Evolutionary conservation across 2,329 filamentous ascomycete genomes (phyloP).

Genomic region (Penicillium verrucosum): DNA sequence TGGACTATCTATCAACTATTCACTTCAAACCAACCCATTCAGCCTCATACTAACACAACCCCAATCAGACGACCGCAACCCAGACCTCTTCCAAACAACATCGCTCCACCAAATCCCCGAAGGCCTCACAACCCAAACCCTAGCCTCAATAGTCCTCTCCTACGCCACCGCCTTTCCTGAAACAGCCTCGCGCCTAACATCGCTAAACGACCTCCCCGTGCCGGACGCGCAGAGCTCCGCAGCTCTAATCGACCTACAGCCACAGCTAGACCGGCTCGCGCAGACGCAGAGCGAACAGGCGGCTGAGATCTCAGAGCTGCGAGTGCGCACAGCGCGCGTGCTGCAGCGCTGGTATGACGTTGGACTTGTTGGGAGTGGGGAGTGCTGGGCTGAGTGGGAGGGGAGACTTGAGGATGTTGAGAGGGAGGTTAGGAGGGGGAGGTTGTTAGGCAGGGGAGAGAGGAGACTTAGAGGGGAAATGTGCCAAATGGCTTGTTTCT

Average conservation of each 20-base stretch:
- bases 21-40: neutral
- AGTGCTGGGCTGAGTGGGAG: slow-evolving; percentile 69
- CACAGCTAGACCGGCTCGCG: slow-evolving; percentile 39
- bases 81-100: slow-evolving; percentile 41
- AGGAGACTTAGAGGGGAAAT: slow-evolving; percentile 35
- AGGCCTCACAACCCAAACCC: slow-evolving; percentile 35
- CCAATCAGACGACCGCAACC: slow-evolving; percentile 38
- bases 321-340: slow-evolving; percentile 45
- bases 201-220: slow-evolving; percentile 47
- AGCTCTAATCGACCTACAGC: slow-evolving; percentile 42
- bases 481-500: neutral
- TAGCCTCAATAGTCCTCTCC: slow-evolving; percentile 43
- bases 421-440: slow-evolving; percentile 63
- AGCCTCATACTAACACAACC: neutral
- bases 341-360: slow-evolving; percentile 72
- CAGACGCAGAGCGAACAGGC: slow-evolving; percentile 40
- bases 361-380: slow-evolving; percentile 64
- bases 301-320: slow-evolving; percentile 40
- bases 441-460: slow-evolving; percentile 53
- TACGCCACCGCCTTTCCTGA: slow-evolving; percentile 47
- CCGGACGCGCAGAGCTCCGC: slow-evolving; percentile 43
- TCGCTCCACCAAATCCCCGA: slow-evolving; percentile 34
- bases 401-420: slow-evolving; percentile 64
- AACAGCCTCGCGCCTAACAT: slow-evolving; percentile 48
- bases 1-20: neutral